Conservation (phyloP, 805 yeast species). For the Yarrowia sp. region DNA sequence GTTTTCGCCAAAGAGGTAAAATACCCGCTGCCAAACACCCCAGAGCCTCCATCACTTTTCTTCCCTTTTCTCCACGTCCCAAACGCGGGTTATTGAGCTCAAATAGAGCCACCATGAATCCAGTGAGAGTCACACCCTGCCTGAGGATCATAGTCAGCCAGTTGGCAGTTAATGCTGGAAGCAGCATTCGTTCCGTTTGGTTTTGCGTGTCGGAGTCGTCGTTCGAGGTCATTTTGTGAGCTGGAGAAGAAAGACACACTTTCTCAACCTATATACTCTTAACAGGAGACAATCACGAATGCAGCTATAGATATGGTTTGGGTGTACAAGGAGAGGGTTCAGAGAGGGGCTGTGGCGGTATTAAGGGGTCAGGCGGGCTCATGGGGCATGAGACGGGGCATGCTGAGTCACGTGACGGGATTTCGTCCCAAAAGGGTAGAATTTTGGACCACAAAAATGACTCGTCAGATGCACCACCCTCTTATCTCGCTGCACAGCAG, state of each 20-base stretch:
- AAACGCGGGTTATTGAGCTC: neutral
- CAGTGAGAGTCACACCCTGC: neutral
- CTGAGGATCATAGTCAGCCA: slow-evolving; percentile 13
- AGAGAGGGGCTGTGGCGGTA: too few relatives aligned
- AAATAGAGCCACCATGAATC: neutral
- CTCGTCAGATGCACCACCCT: neutral
- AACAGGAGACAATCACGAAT: too few relatives aligned
- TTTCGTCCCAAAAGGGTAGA: neutral
- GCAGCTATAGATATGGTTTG: too few relatives aligned
- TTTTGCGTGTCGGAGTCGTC: neutral
- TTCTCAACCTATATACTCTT: too few relatives aligned
- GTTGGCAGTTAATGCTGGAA: neutral
- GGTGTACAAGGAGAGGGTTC: too few relatives aligned
- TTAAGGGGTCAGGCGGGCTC: too few relatives aligned
- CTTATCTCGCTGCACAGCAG: slow-evolving; percentile 9
- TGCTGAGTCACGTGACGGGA: neutral
- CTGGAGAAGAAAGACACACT: neutral
- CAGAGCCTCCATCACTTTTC: slow-evolving; percentile 2
- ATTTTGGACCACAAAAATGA: too few relatives aligned
- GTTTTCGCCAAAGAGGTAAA: neutral
- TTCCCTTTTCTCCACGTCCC: slow-evolving; percentile 1
- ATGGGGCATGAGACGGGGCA: neutral
- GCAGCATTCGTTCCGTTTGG: neutral
- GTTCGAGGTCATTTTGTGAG: neutral
- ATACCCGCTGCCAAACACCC: slow-evolving; percentile 3